phyloP scores from a whole-genome alignment of 2,329 filamentous ascomycete genomes.

The Aphanoascus verrucosus region DNA sequence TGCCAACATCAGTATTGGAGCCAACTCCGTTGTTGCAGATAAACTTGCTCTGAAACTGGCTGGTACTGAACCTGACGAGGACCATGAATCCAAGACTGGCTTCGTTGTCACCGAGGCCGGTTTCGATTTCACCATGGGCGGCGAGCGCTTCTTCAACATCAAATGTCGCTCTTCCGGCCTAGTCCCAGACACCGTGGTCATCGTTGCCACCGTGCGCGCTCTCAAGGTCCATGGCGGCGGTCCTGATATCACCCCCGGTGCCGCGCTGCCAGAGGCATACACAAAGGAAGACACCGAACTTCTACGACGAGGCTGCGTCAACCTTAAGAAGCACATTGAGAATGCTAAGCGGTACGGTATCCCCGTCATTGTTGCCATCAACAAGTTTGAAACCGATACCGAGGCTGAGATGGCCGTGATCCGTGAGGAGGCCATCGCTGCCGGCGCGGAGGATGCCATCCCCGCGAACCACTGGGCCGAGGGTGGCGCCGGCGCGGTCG shows the following conservation, averaged over 20 bases:
- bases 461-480: conserved; percentile 94
- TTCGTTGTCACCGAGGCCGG: conserved; percentile 95
- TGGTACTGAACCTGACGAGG: conserved; percentile 84
- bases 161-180: conserved; percentile 94
- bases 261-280: conserved; percentile 76
- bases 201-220: conserved; percentile 89
- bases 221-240: conserved; percentile 95
- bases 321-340: conserved; percentile 86
- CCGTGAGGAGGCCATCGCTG: conserved; percentile 79
- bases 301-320: conserved; percentile 79
- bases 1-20: conserved; percentile 95
- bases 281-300: conserved; percentile 87
- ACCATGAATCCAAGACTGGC: conserved; percentile 69
- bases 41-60: conserved; percentile 92
- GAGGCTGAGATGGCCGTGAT: conserved; percentile 83
- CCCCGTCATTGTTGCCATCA: conserved; percentile 92
- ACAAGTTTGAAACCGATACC: conserved; percentile 90
- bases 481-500: conserved; percentile 79
- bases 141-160: conserved; percentile 99
- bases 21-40: conserved; percentile 89
- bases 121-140: conserved; percentile 99
- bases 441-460: conserved; percentile 88
- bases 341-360: conserved; percentile 85
- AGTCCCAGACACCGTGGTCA: conserved; percentile 81
- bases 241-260: conserved; percentile 82